phyloP scores from a whole-genome alignment of 2,329 filamentous ascomycete species.

The Paraphaeosphaeria minitans region DNA sequence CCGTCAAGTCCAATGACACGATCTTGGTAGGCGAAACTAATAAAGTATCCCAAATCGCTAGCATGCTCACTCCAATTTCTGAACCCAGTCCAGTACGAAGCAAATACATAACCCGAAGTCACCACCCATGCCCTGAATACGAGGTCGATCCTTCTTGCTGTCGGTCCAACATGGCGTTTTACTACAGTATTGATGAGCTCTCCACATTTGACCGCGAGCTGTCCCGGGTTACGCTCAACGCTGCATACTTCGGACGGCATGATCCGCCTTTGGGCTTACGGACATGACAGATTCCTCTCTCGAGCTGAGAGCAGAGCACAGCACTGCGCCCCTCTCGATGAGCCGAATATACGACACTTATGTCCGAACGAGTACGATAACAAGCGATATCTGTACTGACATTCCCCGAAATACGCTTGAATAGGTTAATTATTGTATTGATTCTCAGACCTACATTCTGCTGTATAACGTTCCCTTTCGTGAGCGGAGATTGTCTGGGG shows the following conservation, averaged over 20 bases:
- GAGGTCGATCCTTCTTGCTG: slow-evolving; percentile 13
- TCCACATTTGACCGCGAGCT: slow-evolving; percentile 11
- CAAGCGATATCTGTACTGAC: neutral
- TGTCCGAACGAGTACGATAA: neutral
- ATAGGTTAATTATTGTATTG: neutral
- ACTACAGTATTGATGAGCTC: slow-evolving; percentile 10
- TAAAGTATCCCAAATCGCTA: slow-evolving; percentile 18
- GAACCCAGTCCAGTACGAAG: slow-evolving; percentile 1
- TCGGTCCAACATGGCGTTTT: slow-evolving; percentile 6
- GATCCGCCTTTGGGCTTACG: slow-evolving; percentile 12
- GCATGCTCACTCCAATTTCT: slow-evolving; percentile 12
- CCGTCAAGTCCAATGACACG: slow-evolving; percentile 13
- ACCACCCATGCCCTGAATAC: slow-evolving; percentile 19
- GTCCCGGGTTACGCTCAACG: slow-evolving; percentile 3
- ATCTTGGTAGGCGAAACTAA: slow-evolving; percentile 2
- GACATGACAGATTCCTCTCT: slow-evolving; percentile 1
- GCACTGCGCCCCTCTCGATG: slow-evolving; percentile 3
- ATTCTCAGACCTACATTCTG: neutral
- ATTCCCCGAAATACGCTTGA: neutral
- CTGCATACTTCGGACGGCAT: slow-evolving; percentile 11
- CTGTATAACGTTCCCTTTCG: neutral
- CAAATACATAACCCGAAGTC: neutral
- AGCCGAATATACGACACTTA: neutral
- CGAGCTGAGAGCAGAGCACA: neutral
- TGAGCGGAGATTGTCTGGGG: neutral